These are phyloP conservation scores for Rhynchospora pubera DNA, from an alignment of 176 grass and related monocot genomes.

Conservation along the genomic window DNA sequence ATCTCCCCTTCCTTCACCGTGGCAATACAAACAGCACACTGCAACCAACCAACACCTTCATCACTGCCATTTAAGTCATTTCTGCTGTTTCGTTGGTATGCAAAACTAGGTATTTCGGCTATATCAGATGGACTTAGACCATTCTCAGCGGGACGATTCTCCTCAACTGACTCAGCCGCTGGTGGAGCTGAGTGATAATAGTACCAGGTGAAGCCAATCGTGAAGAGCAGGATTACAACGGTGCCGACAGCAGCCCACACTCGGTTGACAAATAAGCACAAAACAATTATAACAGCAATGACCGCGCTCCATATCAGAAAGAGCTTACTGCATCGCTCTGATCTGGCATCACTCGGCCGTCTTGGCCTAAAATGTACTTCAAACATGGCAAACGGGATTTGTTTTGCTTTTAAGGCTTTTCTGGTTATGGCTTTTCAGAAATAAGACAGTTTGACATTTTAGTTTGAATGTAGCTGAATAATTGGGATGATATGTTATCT, in stretches of 20 bases:
- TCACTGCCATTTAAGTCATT: constrained; percentile 15
- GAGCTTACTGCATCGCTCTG: constrained; percentile 3
- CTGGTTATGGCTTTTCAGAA: neutral
- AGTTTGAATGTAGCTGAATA: neutral
- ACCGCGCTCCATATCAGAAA: constrained; percentile 10
- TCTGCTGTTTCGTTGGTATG: neutral
- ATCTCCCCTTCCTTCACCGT: constrained; percentile 48
- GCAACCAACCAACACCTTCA: constrained; percentile 35
- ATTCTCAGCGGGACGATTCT: neutral
- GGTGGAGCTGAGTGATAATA: neutral
- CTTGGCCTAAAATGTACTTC: neutral
- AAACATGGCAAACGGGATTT: neutral
- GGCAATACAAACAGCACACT: constrained; percentile 62
- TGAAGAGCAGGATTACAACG: neutral
- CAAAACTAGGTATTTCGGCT: neutral
- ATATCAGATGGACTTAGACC: neutral
- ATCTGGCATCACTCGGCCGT: neutral
- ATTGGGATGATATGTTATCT: neutral
- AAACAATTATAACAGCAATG: neutral
- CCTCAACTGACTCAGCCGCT: neutral
- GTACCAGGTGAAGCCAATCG: constrained; percentile 15
- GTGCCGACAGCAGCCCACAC: constrained; percentile 26
- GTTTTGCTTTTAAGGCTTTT: neutral
- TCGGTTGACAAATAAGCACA: constrained; percentile 20
- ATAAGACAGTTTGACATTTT: neutral